A percentile compares a stretch with the other conserved stretches of the same genome.
Evolutionary conservation across 306 rosid species (phyloP).

Genomic region (Acacia acuminata): DNA sequence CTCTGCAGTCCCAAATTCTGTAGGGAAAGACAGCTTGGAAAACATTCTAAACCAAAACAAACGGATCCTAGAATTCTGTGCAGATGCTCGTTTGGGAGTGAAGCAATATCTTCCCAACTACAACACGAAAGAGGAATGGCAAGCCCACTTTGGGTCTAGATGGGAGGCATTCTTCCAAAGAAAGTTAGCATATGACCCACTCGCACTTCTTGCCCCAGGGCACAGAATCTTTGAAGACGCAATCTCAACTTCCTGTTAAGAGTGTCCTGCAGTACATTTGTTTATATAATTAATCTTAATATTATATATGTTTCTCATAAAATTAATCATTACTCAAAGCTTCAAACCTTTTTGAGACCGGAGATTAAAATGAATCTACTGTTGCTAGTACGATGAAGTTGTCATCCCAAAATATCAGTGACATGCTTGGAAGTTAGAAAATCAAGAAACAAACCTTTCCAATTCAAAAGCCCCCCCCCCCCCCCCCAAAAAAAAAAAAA

Average conservation of each 20-base stretch:
- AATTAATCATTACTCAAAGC: neutral
- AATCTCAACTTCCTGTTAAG: constrained; percentile 39
- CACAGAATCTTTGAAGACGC: constrained; percentile 87
- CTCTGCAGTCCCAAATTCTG: constrained; percentile 72
- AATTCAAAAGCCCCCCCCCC: neutral
- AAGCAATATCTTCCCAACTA: constrained; percentile 91
- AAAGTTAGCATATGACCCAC: constrained; percentile 81
- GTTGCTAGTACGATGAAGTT: neutral
- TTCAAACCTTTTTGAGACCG: neutral
- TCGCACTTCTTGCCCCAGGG: constrained; percentile 92
- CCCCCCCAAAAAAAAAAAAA: too few relatives aligned
- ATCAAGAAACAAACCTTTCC: neutral
- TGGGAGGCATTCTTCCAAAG: constrained; percentile 67
- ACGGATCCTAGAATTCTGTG: constrained; percentile 64
- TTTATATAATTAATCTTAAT: neutral
- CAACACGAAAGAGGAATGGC: constrained; percentile 74
- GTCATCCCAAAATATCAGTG: neutral
- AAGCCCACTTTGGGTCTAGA: constrained; percentile 71
- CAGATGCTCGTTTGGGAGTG: constrained; percentile 44
- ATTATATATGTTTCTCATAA: neutral
- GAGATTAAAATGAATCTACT: neutral
- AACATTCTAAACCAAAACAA: constrained; percentile 64
- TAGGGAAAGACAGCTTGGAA: constrained; percentile 64
- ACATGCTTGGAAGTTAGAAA: neutral
- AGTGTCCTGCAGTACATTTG: neutral